Evolutionary conservation across 2,329 filamentous ascomycete genomes (phyloP), one percentile per base, ranked within the genome.

Genomic region (Fusarium paranaense): DNA sequence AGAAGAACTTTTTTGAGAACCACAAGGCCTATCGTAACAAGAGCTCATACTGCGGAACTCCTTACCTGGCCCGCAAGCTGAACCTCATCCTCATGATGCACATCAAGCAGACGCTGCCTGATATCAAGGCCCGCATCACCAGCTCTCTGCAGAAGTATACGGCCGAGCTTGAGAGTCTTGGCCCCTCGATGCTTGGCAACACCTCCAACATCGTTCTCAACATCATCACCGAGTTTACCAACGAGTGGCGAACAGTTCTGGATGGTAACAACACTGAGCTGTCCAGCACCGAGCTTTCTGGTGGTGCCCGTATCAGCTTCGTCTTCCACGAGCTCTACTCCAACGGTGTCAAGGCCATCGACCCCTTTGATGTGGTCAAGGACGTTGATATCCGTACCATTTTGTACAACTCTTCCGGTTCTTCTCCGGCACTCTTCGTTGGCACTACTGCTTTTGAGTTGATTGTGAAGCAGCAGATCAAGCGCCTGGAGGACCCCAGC

Each of bases 21-120:
- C 97, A 99, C 90, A 97, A 97, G 86, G 96, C 97, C 37, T 99
- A 99, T 85, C 91, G 95, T 70, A 99, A 98, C 86, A 99, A 99
- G 91, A 95, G 95, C 81, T 94, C 95, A 7, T 99, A 99, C 88
- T 99, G 97, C 84, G 97, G 97, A 83, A 99, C 97, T 4, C 97
- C 97, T 5, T 99, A 99, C 81, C 88, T 99, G 69, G 97, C 97
- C 5, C 92, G 96, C 77, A 99, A 99, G 86, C 90, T 99, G 70
- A 99, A 99, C 85, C 88, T 99, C 80, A 98, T 99, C 81, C 90
- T 99, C 78, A 98, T 99, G 96, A 99, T 99, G 97, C 97, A 99
- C 87, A 99, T 99, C 88, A 99, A 99, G 86, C 96, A 99, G 87
- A 99, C 97, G 2, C 90, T 99, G 16, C 97, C 97, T 45, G 97